Evolutionary conservation across 495 filamentous ascomycete genomes (phyloP).

Genomic region (Xylaria castorea): DNA sequence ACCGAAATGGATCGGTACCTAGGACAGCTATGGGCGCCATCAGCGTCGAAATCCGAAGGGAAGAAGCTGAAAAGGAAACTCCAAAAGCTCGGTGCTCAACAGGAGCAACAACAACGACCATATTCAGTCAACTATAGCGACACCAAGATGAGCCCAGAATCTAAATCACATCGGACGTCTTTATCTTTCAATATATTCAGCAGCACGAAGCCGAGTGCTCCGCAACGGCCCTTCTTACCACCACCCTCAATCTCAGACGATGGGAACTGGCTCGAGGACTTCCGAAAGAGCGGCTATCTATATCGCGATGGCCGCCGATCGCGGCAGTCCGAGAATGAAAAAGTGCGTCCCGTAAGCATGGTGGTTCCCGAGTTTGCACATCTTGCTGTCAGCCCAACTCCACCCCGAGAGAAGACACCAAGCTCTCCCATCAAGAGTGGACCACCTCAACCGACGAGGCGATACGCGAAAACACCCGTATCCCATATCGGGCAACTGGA

Average conservation of each 20-base stretch:
- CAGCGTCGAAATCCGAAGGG: slow-evolving; percentile 25
- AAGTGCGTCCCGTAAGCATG: slow-evolving; percentile 32
- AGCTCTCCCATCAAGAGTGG: slow-evolving; percentile 29
- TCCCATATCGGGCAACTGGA: slow-evolving; percentile 52
- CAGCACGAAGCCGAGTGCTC: slow-evolving; percentile 32
- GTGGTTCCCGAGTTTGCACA: slow-evolving; percentile 51
- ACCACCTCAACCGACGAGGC: slow-evolving; percentile 36
- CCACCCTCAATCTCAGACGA: slow-evolving; percentile 38
- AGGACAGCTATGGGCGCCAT: slow-evolving; percentile 17
- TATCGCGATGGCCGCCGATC: slow-evolving; percentile 27
- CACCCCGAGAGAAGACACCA: slow-evolving; percentile 31
- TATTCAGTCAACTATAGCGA: slow-evolving; percentile 33
- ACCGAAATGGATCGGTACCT: slow-evolving; percentile 27
- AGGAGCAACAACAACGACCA: slow-evolving; percentile 34
- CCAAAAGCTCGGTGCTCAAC: slow-evolving; percentile 46
- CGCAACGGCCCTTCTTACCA: slow-evolving; percentile 32
- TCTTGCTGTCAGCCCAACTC: slow-evolving; percentile 35
- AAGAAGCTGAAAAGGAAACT: slow-evolving; percentile 51
- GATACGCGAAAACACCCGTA: slow-evolving; percentile 54
- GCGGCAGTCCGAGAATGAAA: slow-evolving; percentile 24
- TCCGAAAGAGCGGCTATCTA: slow-evolving; percentile 43
- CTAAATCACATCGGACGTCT: slow-evolving; percentile 33
- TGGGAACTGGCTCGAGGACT: slow-evolving; percentile 46
- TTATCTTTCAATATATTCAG: slow-evolving; percentile 26
- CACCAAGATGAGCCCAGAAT: slow-evolving; percentile 30